A percentile compares a stretch with the other conserved stretches of the same genome.
Evolutionary conservation across 2,329 filamentous ascomycete species (phyloP).

Genomic region (Aspergillus viridinutans): DNA sequence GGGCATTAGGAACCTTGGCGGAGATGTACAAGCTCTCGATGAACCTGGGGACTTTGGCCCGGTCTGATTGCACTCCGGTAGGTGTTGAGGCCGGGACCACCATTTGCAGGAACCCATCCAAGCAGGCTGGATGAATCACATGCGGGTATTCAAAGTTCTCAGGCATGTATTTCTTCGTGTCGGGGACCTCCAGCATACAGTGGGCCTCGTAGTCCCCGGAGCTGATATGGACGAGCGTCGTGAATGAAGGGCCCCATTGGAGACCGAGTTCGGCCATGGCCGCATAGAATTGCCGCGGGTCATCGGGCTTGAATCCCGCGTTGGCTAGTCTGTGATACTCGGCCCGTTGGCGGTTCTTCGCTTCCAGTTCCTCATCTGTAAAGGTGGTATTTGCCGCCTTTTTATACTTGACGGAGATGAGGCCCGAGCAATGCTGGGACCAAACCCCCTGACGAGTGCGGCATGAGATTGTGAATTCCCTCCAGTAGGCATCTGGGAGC

Average conservation of each 20-base stretch:
- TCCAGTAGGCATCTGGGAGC: too few relatives aligned
- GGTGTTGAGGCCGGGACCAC: neutral
- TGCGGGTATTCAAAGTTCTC: slow-evolving; percentile 6
- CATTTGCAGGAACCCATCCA: neutral
- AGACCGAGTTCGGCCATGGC: slow-evolving; percentile 7
- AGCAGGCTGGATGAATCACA: neutral
- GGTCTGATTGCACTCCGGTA: too few relatives aligned
- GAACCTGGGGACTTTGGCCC: neutral
- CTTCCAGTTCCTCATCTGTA: too few relatives aligned
- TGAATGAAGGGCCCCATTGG: slow-evolving; percentile 9
- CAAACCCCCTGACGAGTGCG: too few relatives aligned
- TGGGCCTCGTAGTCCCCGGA: slow-evolving; percentile 17
- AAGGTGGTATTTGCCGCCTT: too few relatives aligned
- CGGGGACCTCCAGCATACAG: slow-evolving; percentile 7
- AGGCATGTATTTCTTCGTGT: slow-evolving; percentile 12
- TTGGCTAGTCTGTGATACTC: too few relatives aligned
- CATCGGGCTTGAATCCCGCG: too few relatives aligned
- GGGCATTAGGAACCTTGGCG: neutral
- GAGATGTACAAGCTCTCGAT: neutral
- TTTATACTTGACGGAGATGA: too few relatives aligned
- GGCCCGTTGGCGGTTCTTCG: too few relatives aligned
- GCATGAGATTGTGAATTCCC: too few relatives aligned
- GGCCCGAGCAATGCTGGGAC: too few relatives aligned
- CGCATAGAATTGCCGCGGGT: slow-evolving; percentile 1
- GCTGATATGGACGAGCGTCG: slow-evolving; percentile 24